These are phyloP conservation scores for Neofusicoccum parvum DNA, from an alignment of 2,329 filamentous ascomycete species.

Conservation along the genomic window DNA sequence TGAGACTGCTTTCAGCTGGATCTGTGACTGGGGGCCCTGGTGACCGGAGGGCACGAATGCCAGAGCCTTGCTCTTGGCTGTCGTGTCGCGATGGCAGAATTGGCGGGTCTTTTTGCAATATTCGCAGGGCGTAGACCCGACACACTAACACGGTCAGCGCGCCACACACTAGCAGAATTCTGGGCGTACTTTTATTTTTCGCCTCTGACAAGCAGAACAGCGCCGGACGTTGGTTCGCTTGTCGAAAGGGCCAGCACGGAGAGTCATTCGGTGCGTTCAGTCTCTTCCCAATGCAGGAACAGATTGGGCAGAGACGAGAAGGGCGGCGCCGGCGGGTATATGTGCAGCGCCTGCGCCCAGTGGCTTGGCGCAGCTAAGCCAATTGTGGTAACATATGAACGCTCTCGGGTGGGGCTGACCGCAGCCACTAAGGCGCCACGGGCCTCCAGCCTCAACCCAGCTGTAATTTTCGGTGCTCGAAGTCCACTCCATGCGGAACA, in stretches of 20 bases:
- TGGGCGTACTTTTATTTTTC: constrained; percentile 5
- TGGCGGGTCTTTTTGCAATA: constrained; percentile 13
- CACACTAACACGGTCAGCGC: background rate
- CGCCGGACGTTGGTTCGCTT: constrained; percentile 6
- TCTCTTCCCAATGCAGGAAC: background rate
- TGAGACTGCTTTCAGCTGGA: background rate
- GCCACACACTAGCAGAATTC: too few species aligned
- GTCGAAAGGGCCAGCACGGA: constrained; percentile 8
- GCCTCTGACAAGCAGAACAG: constrained; percentile 3
- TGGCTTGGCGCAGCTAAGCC: background rate
- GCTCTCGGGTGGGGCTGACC: background rate
- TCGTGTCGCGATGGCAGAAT: background rate
- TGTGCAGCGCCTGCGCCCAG: background rate
- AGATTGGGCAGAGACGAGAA: background rate
- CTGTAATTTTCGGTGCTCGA: too few species aligned
- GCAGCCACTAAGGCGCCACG: background rate
- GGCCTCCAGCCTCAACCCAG: too few species aligned
- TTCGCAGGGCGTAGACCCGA: background rate
- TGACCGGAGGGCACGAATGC: background rate
- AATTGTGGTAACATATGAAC: background rate
- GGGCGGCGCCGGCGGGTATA: background rate
- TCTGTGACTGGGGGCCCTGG: background rate
- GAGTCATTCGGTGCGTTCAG: background rate
- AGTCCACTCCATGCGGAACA: background rate
- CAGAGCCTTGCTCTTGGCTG: background rate